A percentile compares a stretch with the other conserved stretches of the same genome.
Conservation (phyloP, 768 basidiomycete genomes). For the Agrocybe chaxingu region DNA sequence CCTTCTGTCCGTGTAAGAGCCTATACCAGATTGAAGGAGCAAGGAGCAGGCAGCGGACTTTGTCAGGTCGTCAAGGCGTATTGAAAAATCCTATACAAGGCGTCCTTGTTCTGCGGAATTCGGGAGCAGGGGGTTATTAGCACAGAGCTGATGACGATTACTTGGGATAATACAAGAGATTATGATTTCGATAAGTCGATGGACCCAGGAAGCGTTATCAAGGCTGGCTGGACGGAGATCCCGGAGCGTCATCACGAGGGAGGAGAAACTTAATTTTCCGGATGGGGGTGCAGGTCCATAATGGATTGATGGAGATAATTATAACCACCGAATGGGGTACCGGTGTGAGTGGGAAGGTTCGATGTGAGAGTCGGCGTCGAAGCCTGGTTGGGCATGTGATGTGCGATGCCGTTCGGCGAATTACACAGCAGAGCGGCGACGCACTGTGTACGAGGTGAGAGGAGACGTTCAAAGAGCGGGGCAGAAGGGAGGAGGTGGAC, state of each 20-base stretch:
- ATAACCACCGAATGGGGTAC: slow-evolving; percentile 12
- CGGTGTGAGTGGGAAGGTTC: slow-evolving; percentile 21
- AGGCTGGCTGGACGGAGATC: too few relatives aligned
- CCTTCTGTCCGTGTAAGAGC: too few relatives aligned
- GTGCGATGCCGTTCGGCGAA: background rate
- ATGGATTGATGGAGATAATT: slow-evolving; percentile 13
- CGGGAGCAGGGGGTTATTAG: background rate
- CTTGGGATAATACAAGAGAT: background rate
- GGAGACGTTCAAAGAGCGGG: background rate
- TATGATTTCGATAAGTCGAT: background rate
- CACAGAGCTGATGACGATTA: background rate
- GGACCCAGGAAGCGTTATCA: background rate
- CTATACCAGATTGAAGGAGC: too few relatives aligned
- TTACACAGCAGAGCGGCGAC: background rate
- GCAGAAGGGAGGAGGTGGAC: too few relatives aligned
- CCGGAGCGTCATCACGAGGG: too few relatives aligned
- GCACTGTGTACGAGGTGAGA: background rate
- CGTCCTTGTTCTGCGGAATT: too few relatives aligned
- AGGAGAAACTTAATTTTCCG: slow-evolving; percentile 2
- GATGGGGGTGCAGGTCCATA: slow-evolving; percentile 8
- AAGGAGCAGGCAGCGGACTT: too few relatives aligned
- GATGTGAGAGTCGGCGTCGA: slow-evolving; percentile 4
- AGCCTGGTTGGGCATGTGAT: slow-evolving; percentile 6
- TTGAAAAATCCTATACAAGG: too few relatives aligned
- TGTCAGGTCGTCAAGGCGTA: too few relatives aligned